phyloP scores from a whole-genome alignment of 2,329 filamentous ascomycete species.

The Cladosporium sp. region DNA sequence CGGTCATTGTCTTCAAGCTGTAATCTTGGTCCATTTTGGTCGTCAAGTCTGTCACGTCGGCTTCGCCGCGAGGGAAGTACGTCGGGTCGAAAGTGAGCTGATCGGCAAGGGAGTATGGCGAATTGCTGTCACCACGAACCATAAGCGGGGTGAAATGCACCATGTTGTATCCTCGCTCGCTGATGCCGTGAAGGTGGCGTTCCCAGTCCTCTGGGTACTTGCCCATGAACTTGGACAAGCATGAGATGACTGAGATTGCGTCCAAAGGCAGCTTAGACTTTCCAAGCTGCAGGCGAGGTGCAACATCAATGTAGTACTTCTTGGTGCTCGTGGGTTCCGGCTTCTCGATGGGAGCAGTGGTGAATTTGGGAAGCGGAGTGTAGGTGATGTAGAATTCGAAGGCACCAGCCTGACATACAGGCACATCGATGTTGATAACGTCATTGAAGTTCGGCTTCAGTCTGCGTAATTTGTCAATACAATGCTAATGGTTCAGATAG shows the following conservation, averaged over 20 bases:
- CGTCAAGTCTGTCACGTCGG: constrained; percentile 73
- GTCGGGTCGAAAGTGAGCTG: constrained; percentile 80
- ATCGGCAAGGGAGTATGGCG: constrained; percentile 93
- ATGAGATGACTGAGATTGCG: constrained; percentile 84
- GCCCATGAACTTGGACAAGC: constrained; percentile 98
- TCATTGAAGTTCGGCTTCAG: constrained; percentile 89
- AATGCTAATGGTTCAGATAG: not conserved
- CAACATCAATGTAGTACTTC: constrained; percentile 89
- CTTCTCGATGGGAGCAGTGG: constrained; percentile 48
- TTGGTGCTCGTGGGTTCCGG: constrained; percentile 57
- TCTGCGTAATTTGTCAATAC: constrained; percentile 44
- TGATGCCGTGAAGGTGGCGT: constrained; percentile 80
- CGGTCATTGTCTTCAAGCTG: constrained; percentile 80
- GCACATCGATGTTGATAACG: constrained; percentile 82
- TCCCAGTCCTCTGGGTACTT: constrained; percentile 87
- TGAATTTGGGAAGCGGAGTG: constrained; percentile 75
- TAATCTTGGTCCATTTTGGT: constrained; percentile 77
- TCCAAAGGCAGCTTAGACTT: constrained; percentile 72
- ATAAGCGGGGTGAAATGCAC: constrained; percentile 96
- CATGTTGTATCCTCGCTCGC: constrained; percentile 94
- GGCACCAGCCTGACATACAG: constrained; percentile 75
- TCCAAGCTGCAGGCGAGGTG: constrained; percentile 71
- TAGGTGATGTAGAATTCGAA: constrained; percentile 96
- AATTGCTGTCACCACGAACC: constrained; percentile 83
- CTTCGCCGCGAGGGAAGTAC: constrained; percentile 79